Evolutionary conservation across 2,329 filamentous ascomycete species (phyloP).

Genomic region (Cercospora beticola): DNA sequence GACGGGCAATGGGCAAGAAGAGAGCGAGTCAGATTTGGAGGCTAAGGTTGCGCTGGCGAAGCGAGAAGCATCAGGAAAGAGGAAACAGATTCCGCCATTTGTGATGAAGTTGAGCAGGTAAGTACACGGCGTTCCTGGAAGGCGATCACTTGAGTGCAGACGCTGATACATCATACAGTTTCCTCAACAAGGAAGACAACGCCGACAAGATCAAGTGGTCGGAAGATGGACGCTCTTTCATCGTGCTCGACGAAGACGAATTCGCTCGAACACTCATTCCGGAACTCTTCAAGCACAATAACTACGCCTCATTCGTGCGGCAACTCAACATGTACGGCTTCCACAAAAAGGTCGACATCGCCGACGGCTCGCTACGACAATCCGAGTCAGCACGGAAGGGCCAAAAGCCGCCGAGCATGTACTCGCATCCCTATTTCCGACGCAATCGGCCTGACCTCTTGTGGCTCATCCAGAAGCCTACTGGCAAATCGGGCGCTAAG

Average conservation of each 20-base stretch:
- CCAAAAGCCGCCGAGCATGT: slow-evolving; percentile 91
- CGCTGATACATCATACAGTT: slow-evolving; percentile 56
- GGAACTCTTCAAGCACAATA: slow-evolving; percentile 76
- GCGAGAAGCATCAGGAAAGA: slow-evolving; percentile 81
- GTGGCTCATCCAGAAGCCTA: slow-evolving; percentile 96
- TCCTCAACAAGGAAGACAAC: slow-evolving; percentile 81
- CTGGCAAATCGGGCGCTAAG: slow-evolving; percentile 60
- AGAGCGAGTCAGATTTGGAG: slow-evolving; percentile 77
- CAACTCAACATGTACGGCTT: slow-evolving; percentile 63
- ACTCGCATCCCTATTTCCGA: slow-evolving; percentile 94
- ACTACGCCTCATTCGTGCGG: slow-evolving; percentile 74
- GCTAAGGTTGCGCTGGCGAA: slow-evolving; percentile 78
- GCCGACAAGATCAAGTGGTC: slow-evolving; percentile 97
- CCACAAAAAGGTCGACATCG: slow-evolving; percentile 64
- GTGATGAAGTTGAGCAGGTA: slow-evolving; percentile 97
- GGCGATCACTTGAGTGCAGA: background rate
- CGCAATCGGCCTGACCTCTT: slow-evolving; percentile 87
- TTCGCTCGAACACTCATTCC: slow-evolving; percentile 73
- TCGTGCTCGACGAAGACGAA: slow-evolving; percentile 93
- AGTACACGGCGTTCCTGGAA: slow-evolving; percentile 34
- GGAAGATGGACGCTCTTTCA: slow-evolving; percentile 91
- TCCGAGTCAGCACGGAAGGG: slow-evolving; percentile 96
- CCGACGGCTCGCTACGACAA: slow-evolving; percentile 95
- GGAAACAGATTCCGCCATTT: slow-evolving; percentile 96
- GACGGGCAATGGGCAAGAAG: slow-evolving; percentile 54